Conservation (phyloP, 78 protist genomes). For the Salpingoeca rosetta region DNA sequence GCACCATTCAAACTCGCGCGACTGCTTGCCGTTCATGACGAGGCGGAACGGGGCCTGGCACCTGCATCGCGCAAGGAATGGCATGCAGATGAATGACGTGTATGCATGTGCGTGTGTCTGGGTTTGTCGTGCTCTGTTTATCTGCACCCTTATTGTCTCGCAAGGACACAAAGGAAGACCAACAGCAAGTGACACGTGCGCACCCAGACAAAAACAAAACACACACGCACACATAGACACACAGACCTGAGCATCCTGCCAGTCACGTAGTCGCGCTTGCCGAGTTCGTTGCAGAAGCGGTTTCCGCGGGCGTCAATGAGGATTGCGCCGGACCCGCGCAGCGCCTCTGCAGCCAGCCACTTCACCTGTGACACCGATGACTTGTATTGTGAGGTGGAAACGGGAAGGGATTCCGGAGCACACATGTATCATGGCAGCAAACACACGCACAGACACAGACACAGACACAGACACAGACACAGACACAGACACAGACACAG, state of each 20-base stretch:
- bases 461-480: no score
- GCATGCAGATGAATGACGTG: no score
- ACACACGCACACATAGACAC: neutral
- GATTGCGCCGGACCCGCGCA: conserved; percentile 78
- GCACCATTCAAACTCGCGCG: neutral
- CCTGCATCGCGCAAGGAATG: no score
- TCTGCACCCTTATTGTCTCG: neutral
- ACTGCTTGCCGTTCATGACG: neutral
- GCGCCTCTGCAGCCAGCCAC: conserved; percentile 68
- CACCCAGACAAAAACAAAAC: neutral
- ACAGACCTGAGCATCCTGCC: conserved; percentile 29
- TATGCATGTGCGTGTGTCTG: no score
- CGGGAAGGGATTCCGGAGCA: no score
- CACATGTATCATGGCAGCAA: no score
- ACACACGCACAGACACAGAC: no score
- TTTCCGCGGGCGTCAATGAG: conserved; percentile 34
- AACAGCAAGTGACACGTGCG: neutral
- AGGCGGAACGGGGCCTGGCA: neutral
- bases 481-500: no score
- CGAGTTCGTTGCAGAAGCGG: conserved; percentile 68
- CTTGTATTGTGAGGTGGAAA: no score
- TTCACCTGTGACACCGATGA: no score
- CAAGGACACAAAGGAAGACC: neutral
- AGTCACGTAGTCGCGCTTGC: conserved; percentile 52
- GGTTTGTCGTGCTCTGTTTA: no score